Percentiles rank a stretch among this genome's conserved stretches.
phyloP scores from a whole-genome alignment of 768 basidiomycete species.

The Inosperma sp. region DNA sequence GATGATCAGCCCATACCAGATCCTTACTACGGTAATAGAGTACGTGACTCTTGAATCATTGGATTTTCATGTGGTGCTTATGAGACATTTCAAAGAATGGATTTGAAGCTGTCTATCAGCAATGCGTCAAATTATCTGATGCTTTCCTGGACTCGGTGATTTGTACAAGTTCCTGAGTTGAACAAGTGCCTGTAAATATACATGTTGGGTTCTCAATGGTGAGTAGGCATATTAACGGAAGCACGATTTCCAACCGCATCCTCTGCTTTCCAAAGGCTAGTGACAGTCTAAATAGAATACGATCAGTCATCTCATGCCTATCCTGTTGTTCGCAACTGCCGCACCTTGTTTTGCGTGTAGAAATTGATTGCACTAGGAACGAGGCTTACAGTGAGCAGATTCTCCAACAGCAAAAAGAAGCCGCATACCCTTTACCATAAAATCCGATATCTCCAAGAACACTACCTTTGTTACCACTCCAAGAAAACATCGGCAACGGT shows the following conservation, averaged over 20 bases:
- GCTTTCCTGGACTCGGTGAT: constrained; percentile 73
- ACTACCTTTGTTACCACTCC: constrained; percentile 92
- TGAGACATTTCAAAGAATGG: constrained; percentile 39
- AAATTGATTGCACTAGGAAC: constrained; percentile 77
- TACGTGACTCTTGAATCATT: constrained; percentile 33
- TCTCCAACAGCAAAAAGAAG: constrained; percentile 9
- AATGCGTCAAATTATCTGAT: constrained; percentile 67
- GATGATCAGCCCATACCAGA: constrained; percentile 71
- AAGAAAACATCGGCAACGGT: constrained; percentile 89
- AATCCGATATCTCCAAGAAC: constrained; percentile 84
- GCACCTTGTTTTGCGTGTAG: constrained; percentile 91
- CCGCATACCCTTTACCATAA: constrained; percentile 75
- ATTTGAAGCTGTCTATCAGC: constrained; percentile 75
- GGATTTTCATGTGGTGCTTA: neutral
- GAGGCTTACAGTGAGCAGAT: constrained; percentile 5
- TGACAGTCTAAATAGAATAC: constrained; percentile 61
- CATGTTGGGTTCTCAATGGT: constrained; percentile 40
- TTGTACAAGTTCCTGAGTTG: constrained; percentile 16
- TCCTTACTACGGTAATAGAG: constrained; percentile 76
- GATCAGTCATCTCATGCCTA: neutral
- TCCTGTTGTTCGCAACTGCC: neutral
- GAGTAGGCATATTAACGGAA: constrained; percentile 84
- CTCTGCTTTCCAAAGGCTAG: constrained; percentile 87
- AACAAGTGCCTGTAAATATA: constrained; percentile 1
- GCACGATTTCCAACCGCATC: constrained; percentile 76